phyloP scores from a whole-genome alignment of 768 basidiomycete genomes.

The Hygrophorus russula region DNA sequence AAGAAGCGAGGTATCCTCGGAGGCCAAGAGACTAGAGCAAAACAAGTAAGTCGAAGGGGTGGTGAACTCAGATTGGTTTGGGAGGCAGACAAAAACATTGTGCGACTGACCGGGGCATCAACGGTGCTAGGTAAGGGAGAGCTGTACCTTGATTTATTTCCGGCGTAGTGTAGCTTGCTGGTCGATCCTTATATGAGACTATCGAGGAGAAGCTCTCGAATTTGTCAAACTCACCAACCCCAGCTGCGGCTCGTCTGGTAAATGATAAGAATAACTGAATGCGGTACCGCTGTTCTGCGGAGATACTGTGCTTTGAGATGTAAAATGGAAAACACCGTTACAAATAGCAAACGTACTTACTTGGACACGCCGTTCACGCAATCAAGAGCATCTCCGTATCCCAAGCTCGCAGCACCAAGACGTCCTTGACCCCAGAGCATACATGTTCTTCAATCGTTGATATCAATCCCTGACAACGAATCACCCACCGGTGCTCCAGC shows the following conservation, averaged over 20 bases:
- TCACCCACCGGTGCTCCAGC: slow-evolving; percentile 27
- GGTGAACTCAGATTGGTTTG: too few relatives aligned
- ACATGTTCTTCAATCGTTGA: slow-evolving; percentile 16
- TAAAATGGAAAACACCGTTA: slow-evolving; percentile 55
- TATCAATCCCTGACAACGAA: slow-evolving; percentile 10
- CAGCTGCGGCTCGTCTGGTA: slow-evolving; percentile 20
- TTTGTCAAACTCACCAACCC: slow-evolving; percentile 12
- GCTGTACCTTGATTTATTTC: too few relatives aligned
- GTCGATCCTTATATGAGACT: slow-evolving; percentile 72
- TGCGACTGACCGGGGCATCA: too few relatives aligned
- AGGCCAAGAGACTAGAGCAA: too few relatives aligned
- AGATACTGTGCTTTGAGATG: slow-evolving; percentile 59
- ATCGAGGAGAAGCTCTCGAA: slow-evolving; percentile 59
- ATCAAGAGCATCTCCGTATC: slow-evolving; percentile 69
- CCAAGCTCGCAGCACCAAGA: slow-evolving; percentile 36
- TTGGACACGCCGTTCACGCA: slow-evolving; percentile 61
- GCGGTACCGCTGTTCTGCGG: slow-evolving; percentile 49
- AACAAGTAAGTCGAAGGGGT: too few relatives aligned
- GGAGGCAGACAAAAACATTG: too few relatives aligned
- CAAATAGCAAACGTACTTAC: slow-evolving; percentile 58
- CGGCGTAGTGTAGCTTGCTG: too few relatives aligned
- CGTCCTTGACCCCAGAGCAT: slow-evolving; percentile 33
- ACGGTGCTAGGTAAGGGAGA: too few relatives aligned
- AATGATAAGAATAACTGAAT: slow-evolving; percentile 36
- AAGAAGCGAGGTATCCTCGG: too few relatives aligned